Percentiles rank a stretch among this genome's conserved stretches.
Conservation (phyloP, 1,139 yeast species). For the Neolecta irregularis region DNA sequence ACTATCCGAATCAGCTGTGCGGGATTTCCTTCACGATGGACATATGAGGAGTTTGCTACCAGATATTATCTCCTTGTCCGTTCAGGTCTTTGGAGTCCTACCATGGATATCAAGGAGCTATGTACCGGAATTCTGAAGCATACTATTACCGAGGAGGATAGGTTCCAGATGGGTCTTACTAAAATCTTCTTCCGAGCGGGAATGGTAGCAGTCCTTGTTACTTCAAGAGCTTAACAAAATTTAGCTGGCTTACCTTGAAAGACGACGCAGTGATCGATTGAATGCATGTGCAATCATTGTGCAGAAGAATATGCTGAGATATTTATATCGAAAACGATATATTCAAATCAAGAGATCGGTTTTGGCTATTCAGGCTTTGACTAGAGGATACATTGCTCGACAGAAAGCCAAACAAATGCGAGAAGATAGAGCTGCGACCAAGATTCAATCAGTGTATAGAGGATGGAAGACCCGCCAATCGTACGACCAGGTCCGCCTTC, state of each 20-base stretch:
- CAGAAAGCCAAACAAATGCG: constrained; percentile 40
- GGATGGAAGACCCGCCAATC: constrained; percentile 42
- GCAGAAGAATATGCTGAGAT: constrained; percentile 64
- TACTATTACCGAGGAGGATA: constrained; percentile 44
- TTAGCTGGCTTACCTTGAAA: constrained; percentile 63
- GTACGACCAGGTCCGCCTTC: constrained; percentile 30
- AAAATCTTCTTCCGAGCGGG: constrained; percentile 92
- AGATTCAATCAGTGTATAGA: constrained; percentile 59
- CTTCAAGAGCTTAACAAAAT: neutral
- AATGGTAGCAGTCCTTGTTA: constrained; percentile 25
- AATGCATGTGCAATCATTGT: constrained; percentile 64
- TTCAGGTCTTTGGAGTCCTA: constrained; percentile 47
- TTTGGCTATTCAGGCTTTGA: constrained; percentile 40
- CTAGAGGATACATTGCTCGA: constrained; percentile 53
- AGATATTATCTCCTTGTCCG: constrained; percentile 70
- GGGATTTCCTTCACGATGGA: constrained; percentile 94
- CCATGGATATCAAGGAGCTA: constrained; percentile 14
- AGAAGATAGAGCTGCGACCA: constrained; percentile 49
- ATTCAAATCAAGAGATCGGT: constrained; percentile 42
- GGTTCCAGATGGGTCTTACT: constrained; percentile 67
- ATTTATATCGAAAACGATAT: constrained; percentile 41
- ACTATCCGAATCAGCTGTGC: constrained; percentile 94
- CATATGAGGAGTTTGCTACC: constrained; percentile 75
- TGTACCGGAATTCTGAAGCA: constrained; percentile 37
- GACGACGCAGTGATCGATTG: constrained; percentile 63